phyloP scores from a whole-genome alignment of 352 stramenopile genomes.

The Phytophthora ohioensis region DNA sequence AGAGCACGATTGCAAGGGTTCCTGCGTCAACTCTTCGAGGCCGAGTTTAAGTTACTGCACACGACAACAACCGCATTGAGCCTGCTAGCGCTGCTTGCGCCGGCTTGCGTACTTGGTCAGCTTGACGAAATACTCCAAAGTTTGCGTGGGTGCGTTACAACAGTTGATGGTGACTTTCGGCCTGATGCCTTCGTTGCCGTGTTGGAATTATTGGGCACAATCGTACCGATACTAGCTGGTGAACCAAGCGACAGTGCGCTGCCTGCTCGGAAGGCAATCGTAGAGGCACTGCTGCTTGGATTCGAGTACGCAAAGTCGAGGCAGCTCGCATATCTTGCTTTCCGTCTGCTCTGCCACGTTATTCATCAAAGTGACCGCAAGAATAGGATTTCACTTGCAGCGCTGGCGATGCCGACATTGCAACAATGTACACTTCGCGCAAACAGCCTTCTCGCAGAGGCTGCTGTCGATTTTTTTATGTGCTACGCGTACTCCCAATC shows the following conservation, averaged over 20 bases:
- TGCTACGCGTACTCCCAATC: constrained; percentile 74
- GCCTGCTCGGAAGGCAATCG: constrained; percentile 40
- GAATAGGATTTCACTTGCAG: constrained; percentile 59
- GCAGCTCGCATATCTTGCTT: constrained; percentile 68
- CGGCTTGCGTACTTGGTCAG: constrained; percentile 45
- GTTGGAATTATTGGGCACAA: constrained; percentile 73
- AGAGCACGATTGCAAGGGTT: constrained; percentile 46
- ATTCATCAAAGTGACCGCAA: constrained; percentile 53
- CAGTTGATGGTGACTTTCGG: constrained; percentile 69
- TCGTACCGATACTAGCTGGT: constrained; percentile 39
- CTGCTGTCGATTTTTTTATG: constrained; percentile 84
- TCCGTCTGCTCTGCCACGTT: constrained; percentile 72
- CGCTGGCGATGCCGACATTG: constrained; percentile 60
- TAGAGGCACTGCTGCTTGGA: constrained; percentile 64
- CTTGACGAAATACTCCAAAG: constrained; percentile 49
- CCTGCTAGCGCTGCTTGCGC: constrained; percentile 60
- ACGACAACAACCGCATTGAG: constrained; percentile 66
- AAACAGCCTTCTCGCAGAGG: constrained; percentile 65
- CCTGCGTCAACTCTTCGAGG: constrained; percentile 61
- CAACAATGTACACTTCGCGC: constrained; percentile 46
- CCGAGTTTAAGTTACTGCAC: constrained; percentile 70
- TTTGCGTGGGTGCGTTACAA: constrained; percentile 61
- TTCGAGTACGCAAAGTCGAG: constrained; percentile 68
- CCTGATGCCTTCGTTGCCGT: constrained; percentile 68
- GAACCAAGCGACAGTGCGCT: constrained; percentile 18